A percentile compares a stretch with the other conserved stretches of the same genome.
Evolutionary conservation across 1,284 basidiomycete species (phyloP).

Genomic region (Trichosporon sp.): DNA sequence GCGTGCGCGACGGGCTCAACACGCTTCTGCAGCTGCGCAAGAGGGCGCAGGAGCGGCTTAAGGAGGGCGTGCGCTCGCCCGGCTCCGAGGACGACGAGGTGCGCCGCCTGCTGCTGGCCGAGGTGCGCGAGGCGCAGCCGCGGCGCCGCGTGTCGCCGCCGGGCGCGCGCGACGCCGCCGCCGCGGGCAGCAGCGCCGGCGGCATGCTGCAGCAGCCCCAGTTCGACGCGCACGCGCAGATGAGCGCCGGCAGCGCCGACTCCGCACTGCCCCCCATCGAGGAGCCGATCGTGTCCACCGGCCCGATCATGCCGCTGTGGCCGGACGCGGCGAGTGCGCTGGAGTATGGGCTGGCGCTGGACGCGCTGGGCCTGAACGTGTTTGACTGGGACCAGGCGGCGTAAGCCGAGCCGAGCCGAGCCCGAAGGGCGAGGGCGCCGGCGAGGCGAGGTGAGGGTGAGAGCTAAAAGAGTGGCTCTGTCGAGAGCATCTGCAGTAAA

Average conservation of each 20-base stretch:
- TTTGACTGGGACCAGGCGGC: conserved; percentile 6
- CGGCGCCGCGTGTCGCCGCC: not conserved
- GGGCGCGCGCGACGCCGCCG: not conserved
- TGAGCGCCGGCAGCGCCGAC: not conserved
- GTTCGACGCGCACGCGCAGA: not conserved
- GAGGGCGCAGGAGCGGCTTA: conserved; percentile 35
- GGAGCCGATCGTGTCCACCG: conserved; percentile 7
- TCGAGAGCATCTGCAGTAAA: not conserved
- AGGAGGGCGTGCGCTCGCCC: conserved; percentile 1
- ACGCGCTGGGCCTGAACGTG: not conserved
- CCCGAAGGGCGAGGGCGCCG: not conserved
- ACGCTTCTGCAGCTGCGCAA: conserved; percentile 40
- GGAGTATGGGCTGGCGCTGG: not conserved
- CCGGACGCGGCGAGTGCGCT: conserved; percentile 14
- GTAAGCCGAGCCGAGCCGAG: too few relatives aligned
- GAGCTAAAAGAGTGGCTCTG: too few relatives aligned
- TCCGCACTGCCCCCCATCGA: not conserved
- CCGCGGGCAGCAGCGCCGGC: too few relatives aligned
- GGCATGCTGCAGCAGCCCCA: not conserved
- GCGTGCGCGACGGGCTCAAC: conserved; percentile 44
- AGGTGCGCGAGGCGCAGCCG: not conserved
- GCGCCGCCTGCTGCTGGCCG: conserved; percentile 12
- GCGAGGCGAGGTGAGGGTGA: not conserved
- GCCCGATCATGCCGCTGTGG: conserved; percentile 13
- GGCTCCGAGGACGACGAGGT: conserved; percentile 12